These are phyloP conservation scores for Pseudogymnoascus sp. DNA, from an alignment of 2,329 filamentous ascomycete genomes.

Conservation along the genomic window DNA sequence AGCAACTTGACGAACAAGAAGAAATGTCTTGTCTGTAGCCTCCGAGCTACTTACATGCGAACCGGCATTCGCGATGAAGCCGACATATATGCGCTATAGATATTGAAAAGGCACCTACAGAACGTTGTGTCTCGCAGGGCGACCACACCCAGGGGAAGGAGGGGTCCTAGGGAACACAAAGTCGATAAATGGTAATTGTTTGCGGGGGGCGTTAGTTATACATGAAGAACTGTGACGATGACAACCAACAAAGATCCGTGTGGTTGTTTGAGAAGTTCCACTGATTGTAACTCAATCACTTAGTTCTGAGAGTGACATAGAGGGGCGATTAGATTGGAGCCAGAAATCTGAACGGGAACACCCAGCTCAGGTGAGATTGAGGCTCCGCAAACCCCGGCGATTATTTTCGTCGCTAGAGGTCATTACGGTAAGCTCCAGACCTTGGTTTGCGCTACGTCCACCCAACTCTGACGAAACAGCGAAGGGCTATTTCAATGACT, in stretches of 20 bases:
- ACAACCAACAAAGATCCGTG: conserved; percentile 4
- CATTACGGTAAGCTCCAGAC: conserved; percentile 11
- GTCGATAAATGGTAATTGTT: background rate
- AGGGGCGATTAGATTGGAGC: conserved; percentile 5
- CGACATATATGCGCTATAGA: background rate
- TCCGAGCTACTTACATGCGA: background rate
- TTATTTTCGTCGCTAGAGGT: conserved; percentile 11
- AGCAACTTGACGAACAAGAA: background rate
- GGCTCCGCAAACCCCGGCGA: conserved; percentile 8
- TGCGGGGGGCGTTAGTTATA: conserved; percentile 7
- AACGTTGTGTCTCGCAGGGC: conserved; percentile 5
- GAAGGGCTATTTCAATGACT: conserved; percentile 12
- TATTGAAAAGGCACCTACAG: conserved; percentile 9
- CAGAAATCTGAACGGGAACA: background rate
- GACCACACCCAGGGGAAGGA: background rate
- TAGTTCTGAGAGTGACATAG: conserved; percentile 3
- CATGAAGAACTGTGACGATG: conserved; percentile 4
- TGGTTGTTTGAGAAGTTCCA: background rate
- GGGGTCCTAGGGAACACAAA: background rate
- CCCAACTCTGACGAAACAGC: conserved; percentile 11
- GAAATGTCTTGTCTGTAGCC: background rate
- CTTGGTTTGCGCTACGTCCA: conserved; percentile 9
- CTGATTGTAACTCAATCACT: background rate
- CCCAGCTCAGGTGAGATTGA: conserved; percentile 6
- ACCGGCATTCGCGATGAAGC: background rate